Base-by-base conservation (phyloP, 352 stramenopile genomes). In the Aphanomyces invadans region DNA sequence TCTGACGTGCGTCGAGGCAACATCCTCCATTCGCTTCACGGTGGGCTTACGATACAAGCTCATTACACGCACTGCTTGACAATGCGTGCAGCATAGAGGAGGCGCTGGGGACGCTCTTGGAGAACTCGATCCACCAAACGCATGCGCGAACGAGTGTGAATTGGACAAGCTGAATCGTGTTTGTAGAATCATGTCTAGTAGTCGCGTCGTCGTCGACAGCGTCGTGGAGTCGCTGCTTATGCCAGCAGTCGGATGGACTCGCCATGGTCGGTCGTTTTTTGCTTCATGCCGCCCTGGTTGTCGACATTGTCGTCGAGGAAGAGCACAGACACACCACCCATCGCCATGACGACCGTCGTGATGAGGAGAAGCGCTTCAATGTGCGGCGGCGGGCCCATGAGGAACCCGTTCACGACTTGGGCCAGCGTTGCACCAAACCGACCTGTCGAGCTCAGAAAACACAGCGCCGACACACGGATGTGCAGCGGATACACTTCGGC, bases 401-500 rank as follows among this genome's bases (percentile, higher is more conserved):
- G 77, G 46, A 86, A 88, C 2, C 87, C 88, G 53, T 95, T 95
- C 25, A 95, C 86, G 56, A 96, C 92, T 71, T 98, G 92, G 7
- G 89, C 83, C 38, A 88, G 70, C 71, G 97, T 95, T 5, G 88
- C 89, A 48, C 89, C 92, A 56, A 97, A 73, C 31, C 90, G 79
- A 11, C 89, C 91, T 2, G 77, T 88, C 33, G 88, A 90, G 60
- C 92, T 95, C 42, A 95, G 90, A 12, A 97, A 59, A 29, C 89
- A 88, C 69, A 97, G 92, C 2, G 88, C 92, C 1, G 88, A 96
- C 45, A 86, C 94, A 68, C 92, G 78, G 5, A 97, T 83, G 63
- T 86, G 72, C 19, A 92, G 89, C 5, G 92, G 89, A 61, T 97
- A 98, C 1, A 82, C 83, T 71, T 97, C 92, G n/a, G 83, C 76